These are phyloP conservation scores for Colletotrichum euphorbiae DNA, from an alignment of 2,329 filamentous ascomycete species.

Conservation along the genomic window DNA sequence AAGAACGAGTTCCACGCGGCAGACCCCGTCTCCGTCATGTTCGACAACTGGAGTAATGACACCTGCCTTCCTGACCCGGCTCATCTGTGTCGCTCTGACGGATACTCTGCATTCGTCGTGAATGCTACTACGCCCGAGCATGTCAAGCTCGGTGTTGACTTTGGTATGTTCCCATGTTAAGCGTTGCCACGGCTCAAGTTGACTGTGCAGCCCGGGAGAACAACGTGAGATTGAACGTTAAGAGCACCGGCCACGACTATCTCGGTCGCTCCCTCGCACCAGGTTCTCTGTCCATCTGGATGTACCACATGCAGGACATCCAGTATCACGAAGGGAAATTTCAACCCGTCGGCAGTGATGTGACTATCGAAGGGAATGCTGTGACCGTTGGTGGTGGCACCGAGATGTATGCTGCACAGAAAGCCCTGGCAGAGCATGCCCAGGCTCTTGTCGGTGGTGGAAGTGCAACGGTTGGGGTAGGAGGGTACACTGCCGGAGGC, in stretches of 20 bases:
- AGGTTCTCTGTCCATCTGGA: conserved; percentile 67
- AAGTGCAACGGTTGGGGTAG: conserved; percentile 66
- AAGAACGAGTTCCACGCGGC: conserved; percentile 49
- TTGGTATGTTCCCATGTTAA: conserved; percentile 49
- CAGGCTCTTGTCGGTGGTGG: conserved; percentile 66
- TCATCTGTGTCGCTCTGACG: conserved; percentile 48
- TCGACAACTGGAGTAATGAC: conserved; percentile 61
- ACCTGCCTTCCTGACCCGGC: conserved; percentile 59
- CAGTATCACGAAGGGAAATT: conserved; percentile 11
- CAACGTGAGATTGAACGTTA: conserved; percentile 56
- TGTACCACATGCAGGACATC: conserved; percentile 50
- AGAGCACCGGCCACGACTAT: conserved; percentile 57
- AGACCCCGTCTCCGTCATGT: conserved; percentile 50
- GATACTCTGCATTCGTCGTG: conserved; percentile 52
- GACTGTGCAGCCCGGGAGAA: conserved; percentile 47
- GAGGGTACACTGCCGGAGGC: conserved; percentile 71
- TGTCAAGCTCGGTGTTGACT: conserved; percentile 53
- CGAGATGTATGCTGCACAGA: conserved; percentile 62
- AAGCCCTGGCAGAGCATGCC: conserved; percentile 55
- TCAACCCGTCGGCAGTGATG: background rate
- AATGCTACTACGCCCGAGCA: conserved; percentile 50
- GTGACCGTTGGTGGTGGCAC: conserved; percentile 66
- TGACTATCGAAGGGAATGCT: conserved; percentile 51
- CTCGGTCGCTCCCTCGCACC: conserved; percentile 59
- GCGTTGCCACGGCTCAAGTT: background rate